Evolutionary conservation across 495 filamentous ascomycete species (phyloP).

Genomic region (Parathielavia hyrcaniae): DNA sequence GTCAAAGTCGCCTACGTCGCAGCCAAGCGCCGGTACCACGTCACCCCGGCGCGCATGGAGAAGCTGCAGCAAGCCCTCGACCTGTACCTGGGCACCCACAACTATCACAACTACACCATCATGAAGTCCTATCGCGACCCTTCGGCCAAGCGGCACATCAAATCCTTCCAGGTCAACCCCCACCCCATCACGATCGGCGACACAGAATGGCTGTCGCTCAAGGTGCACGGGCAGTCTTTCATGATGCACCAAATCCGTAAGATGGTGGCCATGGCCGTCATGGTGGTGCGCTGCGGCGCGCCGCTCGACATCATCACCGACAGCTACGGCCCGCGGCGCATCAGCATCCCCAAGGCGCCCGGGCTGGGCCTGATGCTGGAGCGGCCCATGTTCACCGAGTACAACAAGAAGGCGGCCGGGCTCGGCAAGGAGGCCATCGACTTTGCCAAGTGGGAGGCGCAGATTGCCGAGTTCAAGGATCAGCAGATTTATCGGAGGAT

Average conservation of each 20-base stretch:
- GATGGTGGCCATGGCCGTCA: conserved; percentile 89
- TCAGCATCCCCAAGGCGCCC: conserved; percentile 90
- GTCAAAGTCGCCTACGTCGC: conserved; percentile 70
- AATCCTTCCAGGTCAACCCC: conserved; percentile 68
- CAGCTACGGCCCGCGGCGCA: conserved; percentile 56
- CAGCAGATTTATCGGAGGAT: conserved; percentile 87
- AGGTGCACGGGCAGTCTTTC: conserved; percentile 95
- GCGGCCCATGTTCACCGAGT: conserved; percentile 78
- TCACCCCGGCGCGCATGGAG: conserved; percentile 60
- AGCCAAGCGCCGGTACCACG: conserved; percentile 76
- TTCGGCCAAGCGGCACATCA: conserved; percentile 80
- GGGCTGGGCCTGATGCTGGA: conserved; percentile 83
- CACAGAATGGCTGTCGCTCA: conserved; percentile 90
- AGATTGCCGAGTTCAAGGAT: conserved; percentile 86
- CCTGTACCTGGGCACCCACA: conserved; percentile 71
- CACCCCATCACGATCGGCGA: conserved; percentile 76
- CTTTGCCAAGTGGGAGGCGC: conserved; percentile 66
- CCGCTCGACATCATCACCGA: conserved; percentile 59
- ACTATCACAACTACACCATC: conserved; percentile 95
- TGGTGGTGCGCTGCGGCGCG: conserved; percentile 75
- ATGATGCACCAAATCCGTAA: conserved; percentile 99
- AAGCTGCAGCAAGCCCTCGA: conserved; percentile 65
- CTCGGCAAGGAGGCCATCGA: conserved; percentile 59
- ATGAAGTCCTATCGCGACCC: conserved; percentile 73
- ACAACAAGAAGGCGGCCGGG: conserved; percentile 58